A percentile compares a stretch with the other conserved stretches of the same genome.
These are phyloP conservation scores for Pichia sp. DNA, from an alignment of 1,139 yeast species.

Conservation along the genomic window DNA sequence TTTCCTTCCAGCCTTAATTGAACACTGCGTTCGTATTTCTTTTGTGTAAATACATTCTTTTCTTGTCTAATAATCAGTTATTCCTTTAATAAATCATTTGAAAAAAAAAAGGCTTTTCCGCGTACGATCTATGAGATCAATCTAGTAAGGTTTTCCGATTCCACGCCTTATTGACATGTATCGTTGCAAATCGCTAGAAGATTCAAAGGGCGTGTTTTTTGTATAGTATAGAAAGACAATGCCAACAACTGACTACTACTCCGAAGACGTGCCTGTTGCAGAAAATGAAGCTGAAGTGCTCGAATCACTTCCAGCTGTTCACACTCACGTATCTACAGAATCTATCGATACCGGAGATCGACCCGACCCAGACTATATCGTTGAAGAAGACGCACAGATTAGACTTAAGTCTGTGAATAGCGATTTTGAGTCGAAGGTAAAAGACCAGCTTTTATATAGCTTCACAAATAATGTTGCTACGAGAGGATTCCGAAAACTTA, in stretches of 20 bases:
- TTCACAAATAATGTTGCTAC: neutral
- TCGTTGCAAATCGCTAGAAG: no score
- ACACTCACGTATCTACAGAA: neutral
- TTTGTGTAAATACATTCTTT: neutral
- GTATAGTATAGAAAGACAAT: no score
- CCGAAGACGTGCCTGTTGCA: constrained; percentile 25
- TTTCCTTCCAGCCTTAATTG: neutral
- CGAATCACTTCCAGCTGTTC: constrained; percentile 19
- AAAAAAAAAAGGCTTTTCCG: neutral
- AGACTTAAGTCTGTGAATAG: constrained; percentile 4
- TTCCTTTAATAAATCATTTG: neutral
- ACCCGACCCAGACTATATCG: constrained; percentile 2
- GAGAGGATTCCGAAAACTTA: neutral
- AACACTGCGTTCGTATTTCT: neutral
- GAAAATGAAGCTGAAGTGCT: constrained; percentile 24
- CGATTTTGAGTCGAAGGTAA: constrained; percentile 14
- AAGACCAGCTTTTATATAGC: constrained; percentile 5
- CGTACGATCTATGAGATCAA: neutral
- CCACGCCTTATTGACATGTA: no score
- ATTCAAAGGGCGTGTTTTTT: no score
- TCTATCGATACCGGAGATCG: constrained; percentile 2
- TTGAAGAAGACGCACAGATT: constrained; percentile 7
- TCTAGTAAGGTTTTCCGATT: no score
- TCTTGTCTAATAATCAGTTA: neutral
- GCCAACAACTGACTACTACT: constrained; percentile 25